Conservation (phyloP, 306 rosid species). For the Phaseolus lunatus region DNA sequence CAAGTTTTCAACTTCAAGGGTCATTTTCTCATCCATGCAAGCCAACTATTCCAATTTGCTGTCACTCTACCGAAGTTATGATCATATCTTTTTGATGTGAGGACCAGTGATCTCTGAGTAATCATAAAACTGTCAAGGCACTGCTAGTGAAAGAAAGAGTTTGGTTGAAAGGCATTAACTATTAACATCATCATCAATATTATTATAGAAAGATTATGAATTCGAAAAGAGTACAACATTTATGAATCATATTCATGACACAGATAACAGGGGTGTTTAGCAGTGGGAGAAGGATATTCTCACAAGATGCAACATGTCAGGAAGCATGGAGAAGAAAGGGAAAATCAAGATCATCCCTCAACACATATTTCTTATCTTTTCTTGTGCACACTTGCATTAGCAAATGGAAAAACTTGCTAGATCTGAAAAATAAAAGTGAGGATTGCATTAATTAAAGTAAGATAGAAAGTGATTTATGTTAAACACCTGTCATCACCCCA, state of each 20-base stretch:
- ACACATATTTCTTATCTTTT: constrained; percentile 55
- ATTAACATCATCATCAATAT: neutral
- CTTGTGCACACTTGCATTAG: neutral
- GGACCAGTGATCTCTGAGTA: neutral
- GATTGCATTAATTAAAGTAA: constrained; percentile 31
- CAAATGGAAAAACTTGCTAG: neutral
- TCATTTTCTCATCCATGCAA: too few species aligned
- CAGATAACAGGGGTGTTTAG: constrained; percentile 17
- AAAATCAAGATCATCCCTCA: constrained; percentile 45
- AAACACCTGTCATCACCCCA: constrained; percentile 67
- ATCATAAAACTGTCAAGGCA: neutral
- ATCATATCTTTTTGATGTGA: constrained; percentile 18
- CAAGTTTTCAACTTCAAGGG: too few species aligned
- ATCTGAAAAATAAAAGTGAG: neutral
- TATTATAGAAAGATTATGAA: neutral
- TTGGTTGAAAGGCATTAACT: neutral
- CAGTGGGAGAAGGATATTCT: constrained; percentile 35
- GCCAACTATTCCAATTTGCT: neutral
- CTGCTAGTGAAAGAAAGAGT: neutral
- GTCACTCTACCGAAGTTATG: neutral
- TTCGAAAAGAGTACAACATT: neutral
- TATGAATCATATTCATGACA: constrained; percentile 1
- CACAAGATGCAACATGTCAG: constrained; percentile 47
- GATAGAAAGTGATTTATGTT: neutral
- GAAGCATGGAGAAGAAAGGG: constrained; percentile 47